Conservation (phyloP, 2,329 filamentous ascomycete genomes). For the Colletotrichum tropicale region DNA sequence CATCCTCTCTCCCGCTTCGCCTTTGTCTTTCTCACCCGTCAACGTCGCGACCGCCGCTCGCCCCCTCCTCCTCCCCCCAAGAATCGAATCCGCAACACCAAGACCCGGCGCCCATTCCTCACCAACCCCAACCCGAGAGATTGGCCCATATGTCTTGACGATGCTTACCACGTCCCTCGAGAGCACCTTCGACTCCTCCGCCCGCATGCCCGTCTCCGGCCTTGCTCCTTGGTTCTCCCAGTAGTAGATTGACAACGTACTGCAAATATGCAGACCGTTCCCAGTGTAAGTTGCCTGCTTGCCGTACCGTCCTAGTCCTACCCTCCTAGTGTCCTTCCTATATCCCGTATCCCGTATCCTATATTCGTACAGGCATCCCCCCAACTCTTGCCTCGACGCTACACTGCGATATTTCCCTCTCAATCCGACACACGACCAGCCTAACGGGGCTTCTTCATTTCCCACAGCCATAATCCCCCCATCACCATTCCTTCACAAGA, state of each 20-base stretch:
- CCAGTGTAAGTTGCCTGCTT: conserved; percentile 44
- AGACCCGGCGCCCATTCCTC: conserved; percentile 8
- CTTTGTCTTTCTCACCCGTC: not conserved
- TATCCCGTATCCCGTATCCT: not conserved
- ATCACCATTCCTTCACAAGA: not conserved
- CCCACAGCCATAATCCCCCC: not conserved
- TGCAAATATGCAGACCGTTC: conserved; percentile 59
- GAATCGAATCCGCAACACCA: not conserved
- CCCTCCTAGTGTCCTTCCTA: not conserved
- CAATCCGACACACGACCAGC: not conserved
- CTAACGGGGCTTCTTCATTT: conserved; percentile 3
- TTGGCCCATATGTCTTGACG: conserved; percentile 22
- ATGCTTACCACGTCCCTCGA: conserved; percentile 20
- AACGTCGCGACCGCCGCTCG: not conserved
- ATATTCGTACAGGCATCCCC: conserved; percentile 20
- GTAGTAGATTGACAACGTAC: conserved; percentile 38
- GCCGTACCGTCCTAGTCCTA: not conserved
- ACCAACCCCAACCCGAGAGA: conserved; percentile 1
- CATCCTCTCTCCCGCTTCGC: not conserved
- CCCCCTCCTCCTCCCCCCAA: not conserved
- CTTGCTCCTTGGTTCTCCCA: conserved; percentile 29
- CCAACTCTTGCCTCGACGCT: not conserved
- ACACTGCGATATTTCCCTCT: not conserved
- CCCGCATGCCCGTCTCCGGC: conserved; percentile 15
- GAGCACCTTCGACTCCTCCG: conserved; percentile 16